Percentiles rank a stretch among this genome's conserved stretches.
Evolutionary conservation across 352 stramenopile species (phyloP).

Genomic region (Globisporangium apiculatum): DNA sequence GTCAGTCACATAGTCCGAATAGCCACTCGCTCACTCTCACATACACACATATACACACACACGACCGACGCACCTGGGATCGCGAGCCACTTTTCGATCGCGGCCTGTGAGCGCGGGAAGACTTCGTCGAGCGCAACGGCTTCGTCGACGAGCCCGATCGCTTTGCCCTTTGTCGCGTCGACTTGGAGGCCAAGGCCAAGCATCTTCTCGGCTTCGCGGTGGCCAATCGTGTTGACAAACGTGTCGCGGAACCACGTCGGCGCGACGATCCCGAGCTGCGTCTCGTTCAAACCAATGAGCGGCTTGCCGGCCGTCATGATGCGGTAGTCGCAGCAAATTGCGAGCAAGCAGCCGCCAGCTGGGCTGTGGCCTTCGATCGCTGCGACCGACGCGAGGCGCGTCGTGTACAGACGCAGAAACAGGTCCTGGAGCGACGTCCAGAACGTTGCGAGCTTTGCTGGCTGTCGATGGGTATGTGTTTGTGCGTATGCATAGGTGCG

Average conservation of each 20-base stretch:
- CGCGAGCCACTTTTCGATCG: constrained; percentile 70
- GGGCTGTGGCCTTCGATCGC: constrained; percentile 91
- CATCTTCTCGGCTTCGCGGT: constrained; percentile 84
- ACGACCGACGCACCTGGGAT: constrained; percentile 48
- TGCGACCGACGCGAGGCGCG: constrained; percentile 78
- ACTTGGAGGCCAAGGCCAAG: constrained; percentile 73
- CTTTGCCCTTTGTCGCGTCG: constrained; percentile 62
- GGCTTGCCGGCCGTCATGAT: constrained; percentile 86
- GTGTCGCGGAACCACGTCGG: constrained; percentile 76
- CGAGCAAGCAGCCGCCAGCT: constrained; percentile 90
- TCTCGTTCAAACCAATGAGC: constrained; percentile 94
- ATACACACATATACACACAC: background rate
- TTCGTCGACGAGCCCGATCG: constrained; percentile 75
- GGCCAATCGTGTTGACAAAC: constrained; percentile 81
- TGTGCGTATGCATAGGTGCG: background rate
- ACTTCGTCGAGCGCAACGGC: constrained; percentile 72
- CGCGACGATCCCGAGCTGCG: constrained; percentile 88
- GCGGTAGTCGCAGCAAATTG: constrained; percentile 93
- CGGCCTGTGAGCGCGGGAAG: constrained; percentile 47
- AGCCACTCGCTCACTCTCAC: too few species aligned
- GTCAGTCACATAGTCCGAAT: too few species aligned
- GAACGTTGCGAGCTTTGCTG: constrained; percentile 69
- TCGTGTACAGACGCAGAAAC: constrained; percentile 91
- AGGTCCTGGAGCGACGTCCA: constrained; percentile 91
- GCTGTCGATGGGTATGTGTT: constrained; percentile 12